These are phyloP conservation scores for Waltergamsia citrina DNA, from an alignment of 2,329 filamentous ascomycete species.

Conservation along the genomic window DNA sequence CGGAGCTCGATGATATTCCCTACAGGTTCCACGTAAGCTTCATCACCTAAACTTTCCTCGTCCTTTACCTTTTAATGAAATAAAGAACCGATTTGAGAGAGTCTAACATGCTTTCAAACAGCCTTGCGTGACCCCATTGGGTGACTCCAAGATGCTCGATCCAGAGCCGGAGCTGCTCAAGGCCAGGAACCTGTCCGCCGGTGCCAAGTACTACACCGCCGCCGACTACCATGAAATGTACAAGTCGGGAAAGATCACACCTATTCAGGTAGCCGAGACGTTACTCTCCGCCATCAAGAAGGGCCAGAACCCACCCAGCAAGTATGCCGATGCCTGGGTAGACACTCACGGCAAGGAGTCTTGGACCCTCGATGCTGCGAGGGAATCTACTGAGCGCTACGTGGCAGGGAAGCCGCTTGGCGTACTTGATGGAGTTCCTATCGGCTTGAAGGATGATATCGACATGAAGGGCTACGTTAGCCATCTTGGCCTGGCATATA, in stretches of 20 bases:
- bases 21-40: constrained; percentile 38
- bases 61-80: no score
- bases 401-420: constrained; percentile 55
- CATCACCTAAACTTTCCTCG: neutral
- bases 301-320: constrained; percentile 43
- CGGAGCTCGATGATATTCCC: constrained; percentile 31
- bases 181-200: constrained; percentile 21
- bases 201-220: constrained; percentile 54
- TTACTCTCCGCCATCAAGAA: constrained; percentile 63
- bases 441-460: constrained; percentile 77
- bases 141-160: constrained; percentile 24
- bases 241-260: constrained; percentile 58
- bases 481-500: constrained; percentile 53
- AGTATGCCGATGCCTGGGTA: constrained; percentile 67
- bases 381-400: constrained; percentile 65
- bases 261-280: constrained; percentile 59
- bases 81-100: no score
- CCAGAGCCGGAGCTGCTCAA: constrained; percentile 30
- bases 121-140: constrained; percentile 48
- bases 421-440: constrained; percentile 71
- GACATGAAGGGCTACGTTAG: constrained; percentile 61
- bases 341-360: constrained; percentile 49
- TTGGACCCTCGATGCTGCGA: constrained; percentile 56
- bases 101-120: constrained; percentile 13
- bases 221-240: constrained; percentile 73